phyloP scores from a whole-genome alignment of 768 basidiomycete species.

The Termitomyces eurrhizus region DNA sequence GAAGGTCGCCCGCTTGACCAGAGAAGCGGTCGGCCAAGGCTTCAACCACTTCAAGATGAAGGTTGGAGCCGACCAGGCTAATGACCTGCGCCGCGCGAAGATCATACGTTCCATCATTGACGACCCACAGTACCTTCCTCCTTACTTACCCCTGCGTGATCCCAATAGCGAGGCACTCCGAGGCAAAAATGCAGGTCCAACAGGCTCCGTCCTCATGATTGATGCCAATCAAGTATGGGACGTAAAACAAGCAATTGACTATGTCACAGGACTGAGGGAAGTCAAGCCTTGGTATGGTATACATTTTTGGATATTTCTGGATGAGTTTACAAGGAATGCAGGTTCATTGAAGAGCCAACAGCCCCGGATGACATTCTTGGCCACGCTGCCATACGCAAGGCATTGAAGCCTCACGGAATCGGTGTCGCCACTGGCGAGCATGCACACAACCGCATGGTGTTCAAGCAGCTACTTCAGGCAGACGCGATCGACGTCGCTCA shows the following conservation, averaged over 20 bases:
- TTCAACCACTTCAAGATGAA: constrained; percentile 99
- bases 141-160: constrained; percentile 52
- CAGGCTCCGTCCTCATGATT: constrained; percentile 93
- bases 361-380: constrained; percentile 90
- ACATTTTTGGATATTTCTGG: not conserved
- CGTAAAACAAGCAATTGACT: constrained; percentile 88
- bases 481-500: constrained; percentile 94
- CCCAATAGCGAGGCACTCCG: constrained; percentile 57
- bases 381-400: constrained; percentile 76
- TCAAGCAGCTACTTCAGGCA: constrained; percentile 89
- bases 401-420: constrained; percentile 73
- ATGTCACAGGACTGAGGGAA: constrained; percentile 72
- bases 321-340: constrained; percentile 19
- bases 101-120: constrained; percentile 96
- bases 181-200: constrained; percentile 93
- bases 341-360: constrained; percentile 94
- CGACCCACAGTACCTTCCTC: constrained; percentile 78
- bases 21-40: constrained; percentile 78
- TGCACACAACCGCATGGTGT: constrained; percentile 92
- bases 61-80: constrained; percentile 79
- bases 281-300: constrained; percentile 78
- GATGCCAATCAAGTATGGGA: constrained; percentile 98
- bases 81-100: constrained; percentile 82
- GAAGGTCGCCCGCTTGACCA: constrained; percentile 82
- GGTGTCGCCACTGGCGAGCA: constrained; percentile 95